Percentiles rank a stretch among this genome's conserved stretches.
Evolutionary conservation across 495 filamentous ascomycete genomes (phyloP).

Genomic region (Neurospora discreta): DNA sequence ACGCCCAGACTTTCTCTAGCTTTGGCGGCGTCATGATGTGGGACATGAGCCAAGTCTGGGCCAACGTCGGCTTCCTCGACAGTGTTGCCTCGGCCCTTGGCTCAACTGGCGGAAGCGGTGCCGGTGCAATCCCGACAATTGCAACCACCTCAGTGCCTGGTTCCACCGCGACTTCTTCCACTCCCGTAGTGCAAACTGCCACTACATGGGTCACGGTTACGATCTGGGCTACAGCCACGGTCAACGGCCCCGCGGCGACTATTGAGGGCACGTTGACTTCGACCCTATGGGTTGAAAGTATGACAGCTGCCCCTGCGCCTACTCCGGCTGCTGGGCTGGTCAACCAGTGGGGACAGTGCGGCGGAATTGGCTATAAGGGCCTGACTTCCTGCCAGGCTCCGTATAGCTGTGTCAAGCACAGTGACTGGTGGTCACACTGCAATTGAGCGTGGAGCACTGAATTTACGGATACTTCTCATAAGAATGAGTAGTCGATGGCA

Average conservation of each 20-base stretch:
- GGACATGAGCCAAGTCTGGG: slow-evolving; percentile 54
- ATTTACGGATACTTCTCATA: background rate
- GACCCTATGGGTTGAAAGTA: background rate
- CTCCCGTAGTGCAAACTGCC: slow-evolving; percentile 2
- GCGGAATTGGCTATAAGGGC: slow-evolving; percentile 26
- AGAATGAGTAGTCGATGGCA: background rate
- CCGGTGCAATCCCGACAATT: background rate
- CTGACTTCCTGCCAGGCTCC: slow-evolving; percentile 27
- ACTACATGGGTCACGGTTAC: slow-evolving; percentile 1
- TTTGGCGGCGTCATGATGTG: slow-evolving; percentile 66
- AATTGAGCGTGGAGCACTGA: slow-evolving; percentile 4
- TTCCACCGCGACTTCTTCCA: slow-evolving; percentile 9
- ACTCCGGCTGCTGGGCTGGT: slow-evolving; percentile 7
- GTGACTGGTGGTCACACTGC: slow-evolving; percentile 27
- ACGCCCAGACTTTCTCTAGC: slow-evolving; percentile 42
- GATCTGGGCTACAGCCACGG: background rate
- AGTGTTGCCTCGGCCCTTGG: slow-evolving; percentile 23
- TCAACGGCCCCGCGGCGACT: background rate
- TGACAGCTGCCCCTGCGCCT: background rate
- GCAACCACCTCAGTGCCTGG: background rate
- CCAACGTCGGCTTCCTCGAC: slow-evolving; percentile 46
- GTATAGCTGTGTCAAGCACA: slow-evolving; percentile 16
- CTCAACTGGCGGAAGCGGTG: background rate
- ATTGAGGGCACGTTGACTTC: background rate
- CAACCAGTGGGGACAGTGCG: slow-evolving; percentile 32